A percentile compares a stretch with the other conserved stretches of the same genome.
Evolutionary conservation across 176 grass and related monocot genomes (phyloP).

Genomic region (Microstegium vimineum): DNA sequence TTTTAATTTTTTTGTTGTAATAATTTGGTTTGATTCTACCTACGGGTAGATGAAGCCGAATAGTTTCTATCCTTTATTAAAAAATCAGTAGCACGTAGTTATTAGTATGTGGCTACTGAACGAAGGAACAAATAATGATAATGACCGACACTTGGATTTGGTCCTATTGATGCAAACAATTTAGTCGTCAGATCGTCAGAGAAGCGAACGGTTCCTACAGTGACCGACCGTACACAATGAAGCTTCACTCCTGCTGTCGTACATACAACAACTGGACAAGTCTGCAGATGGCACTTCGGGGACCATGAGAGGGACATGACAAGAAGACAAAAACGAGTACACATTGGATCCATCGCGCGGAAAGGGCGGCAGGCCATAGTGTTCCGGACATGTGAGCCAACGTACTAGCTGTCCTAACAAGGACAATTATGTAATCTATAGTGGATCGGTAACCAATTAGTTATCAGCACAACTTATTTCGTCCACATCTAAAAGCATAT

Average conservation of each 20-base stretch:
- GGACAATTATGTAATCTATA: neutral
- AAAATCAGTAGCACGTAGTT: too few relatives aligned
- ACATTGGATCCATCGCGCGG: constrained; percentile 16
- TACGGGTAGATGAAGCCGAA: too few relatives aligned
- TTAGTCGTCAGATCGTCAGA: neutral
- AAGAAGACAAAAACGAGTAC: constrained; percentile 13
- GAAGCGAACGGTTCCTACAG: neutral
- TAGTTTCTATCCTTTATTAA: too few relatives aligned
- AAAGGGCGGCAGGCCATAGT: neutral
- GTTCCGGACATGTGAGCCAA: neutral
- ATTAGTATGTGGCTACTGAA: neutral
- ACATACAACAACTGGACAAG: neutral
- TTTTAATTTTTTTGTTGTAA: too few relatives aligned
- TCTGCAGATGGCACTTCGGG: neutral
- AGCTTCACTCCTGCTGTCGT: neutral
- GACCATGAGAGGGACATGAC: neutral
- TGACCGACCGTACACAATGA: neutral
- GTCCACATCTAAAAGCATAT: too few relatives aligned
- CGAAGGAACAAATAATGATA: neutral
- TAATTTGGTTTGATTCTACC: too few relatives aligned
- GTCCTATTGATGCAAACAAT: constrained; percentile 15
- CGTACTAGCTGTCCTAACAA: neutral
- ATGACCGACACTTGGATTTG: neutral
- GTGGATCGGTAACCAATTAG: neutral
- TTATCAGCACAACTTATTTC: neutral